Evolutionary conservation across 2,329 filamentous ascomycete species (phyloP).

Genomic region (Colletotrichum sublineola): DNA sequence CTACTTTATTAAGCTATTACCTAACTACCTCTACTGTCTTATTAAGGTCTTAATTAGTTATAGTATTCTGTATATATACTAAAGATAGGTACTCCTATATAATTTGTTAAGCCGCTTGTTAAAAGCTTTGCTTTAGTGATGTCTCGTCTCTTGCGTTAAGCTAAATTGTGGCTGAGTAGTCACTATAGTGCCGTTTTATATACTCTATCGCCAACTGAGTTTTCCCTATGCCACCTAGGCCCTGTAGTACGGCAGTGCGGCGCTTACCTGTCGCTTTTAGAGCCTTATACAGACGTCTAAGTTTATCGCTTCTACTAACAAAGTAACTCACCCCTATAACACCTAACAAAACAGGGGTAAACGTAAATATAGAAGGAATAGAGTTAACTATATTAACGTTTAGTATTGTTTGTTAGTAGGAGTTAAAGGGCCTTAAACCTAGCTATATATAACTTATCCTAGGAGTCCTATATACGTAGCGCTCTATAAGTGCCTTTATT

Average conservation of each 20-base stretch:
- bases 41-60: slow-evolving; percentile 46
- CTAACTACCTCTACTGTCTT: slow-evolving; percentile 51
- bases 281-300: not conserved
- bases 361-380: too few relatives aligned
- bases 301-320: not conserved
- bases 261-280: slow-evolving; percentile 36
- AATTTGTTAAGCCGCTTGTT: slow-evolving; percentile 47
- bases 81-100: slow-evolving; percentile 45
- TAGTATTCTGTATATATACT: slow-evolving; percentile 44
- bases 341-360: too few relatives aligned
- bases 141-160: too few relatives aligned
- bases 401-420: too few relatives aligned
- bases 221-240: slow-evolving; percentile 60
- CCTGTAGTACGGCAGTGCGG: slow-evolving; percentile 51
- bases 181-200: too few relatives aligned
- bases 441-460: too few relatives aligned
- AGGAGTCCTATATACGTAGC: too few relatives aligned
- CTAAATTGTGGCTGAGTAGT: too few relatives aligned
- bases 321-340: slow-evolving; percentile 11
- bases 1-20: slow-evolving; percentile 51
- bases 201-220: slow-evolving; percentile 54
- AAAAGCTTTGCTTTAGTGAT: too few relatives aligned
- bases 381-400: too few relatives aligned
- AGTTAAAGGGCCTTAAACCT: too few relatives aligned
- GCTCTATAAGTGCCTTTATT: too few relatives aligned